These are phyloP conservation scores for Metarhizium brunneum DNA, from an alignment of 2,329 filamentous ascomycete genomes.

Conservation along the genomic window DNA sequence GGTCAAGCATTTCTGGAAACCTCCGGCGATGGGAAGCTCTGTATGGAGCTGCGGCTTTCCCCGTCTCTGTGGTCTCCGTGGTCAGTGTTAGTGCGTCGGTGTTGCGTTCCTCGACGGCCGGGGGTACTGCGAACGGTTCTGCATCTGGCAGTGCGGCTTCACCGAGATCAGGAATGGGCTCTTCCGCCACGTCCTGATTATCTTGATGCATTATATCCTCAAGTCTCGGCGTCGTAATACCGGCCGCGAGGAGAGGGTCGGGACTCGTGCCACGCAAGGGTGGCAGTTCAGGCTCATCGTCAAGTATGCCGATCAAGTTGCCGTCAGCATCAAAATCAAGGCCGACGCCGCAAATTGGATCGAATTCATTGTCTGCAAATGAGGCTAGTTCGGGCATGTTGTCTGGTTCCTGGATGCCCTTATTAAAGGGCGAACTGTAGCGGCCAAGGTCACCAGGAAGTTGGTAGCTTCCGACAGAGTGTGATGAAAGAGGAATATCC, in stretches of 20 bases:
- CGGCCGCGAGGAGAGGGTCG: conserved; percentile 3
- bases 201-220: not conserved
- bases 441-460: conserved; percentile 25
- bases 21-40: conserved; percentile 17
- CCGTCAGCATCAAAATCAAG: conserved; percentile 43
- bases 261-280: conserved; percentile 15
- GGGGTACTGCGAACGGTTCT: conserved; percentile 21
- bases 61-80: conserved; percentile 14
- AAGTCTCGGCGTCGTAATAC: not conserved
- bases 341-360: conserved; percentile 29
- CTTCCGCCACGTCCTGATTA: not conserved
- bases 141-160: conserved; percentile 30
- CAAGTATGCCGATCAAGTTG: conserved; percentile 33
- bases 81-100: conserved; percentile 10
- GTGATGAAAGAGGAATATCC: conserved; percentile 25
- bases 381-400: conserved; percentile 18
- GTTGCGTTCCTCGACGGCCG: conserved; percentile 8
- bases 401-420: conserved; percentile 11
- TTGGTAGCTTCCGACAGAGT: conserved; percentile 21
- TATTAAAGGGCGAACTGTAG: conserved; percentile 19
- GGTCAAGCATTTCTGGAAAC: conserved; percentile 20
- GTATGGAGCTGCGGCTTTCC: conserved; percentile 11
- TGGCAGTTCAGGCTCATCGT: conserved; percentile 36
- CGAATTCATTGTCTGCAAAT: conserved; percentile 30
- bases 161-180: conserved; percentile 23